phyloP scores from a whole-genome alignment of 2,329 filamentous ascomycete genomes.

The Colletotrichum sojae region DNA sequence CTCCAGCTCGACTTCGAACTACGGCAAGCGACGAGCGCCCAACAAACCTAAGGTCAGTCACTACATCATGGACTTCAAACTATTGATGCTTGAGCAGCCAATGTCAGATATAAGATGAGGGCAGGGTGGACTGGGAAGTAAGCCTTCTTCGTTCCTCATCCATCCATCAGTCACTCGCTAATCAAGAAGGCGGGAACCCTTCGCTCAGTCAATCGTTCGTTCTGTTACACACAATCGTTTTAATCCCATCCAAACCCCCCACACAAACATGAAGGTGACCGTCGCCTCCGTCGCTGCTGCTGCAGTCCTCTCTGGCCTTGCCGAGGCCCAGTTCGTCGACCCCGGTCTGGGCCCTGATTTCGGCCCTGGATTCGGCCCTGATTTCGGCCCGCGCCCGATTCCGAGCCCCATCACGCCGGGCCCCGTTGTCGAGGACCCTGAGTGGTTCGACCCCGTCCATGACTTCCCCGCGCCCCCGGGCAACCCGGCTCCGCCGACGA shows the following conservation, averaged over 20 bases:
- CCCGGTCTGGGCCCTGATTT: too few species aligned
- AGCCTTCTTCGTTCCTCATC: constrained; percentile 21
- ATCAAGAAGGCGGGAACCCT: constrained; percentile 33
- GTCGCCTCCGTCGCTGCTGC: constrained; percentile 13
- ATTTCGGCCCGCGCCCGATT: background rate
- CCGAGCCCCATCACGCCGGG: too few species aligned
- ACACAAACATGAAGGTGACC: constrained; percentile 33
- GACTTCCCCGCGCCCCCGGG: constrained; percentile 25
- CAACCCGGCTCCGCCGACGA: too few species aligned
- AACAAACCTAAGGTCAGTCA: background rate
- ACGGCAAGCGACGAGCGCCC: background rate
- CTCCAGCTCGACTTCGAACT: background rate
- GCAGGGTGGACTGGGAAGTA: background rate
- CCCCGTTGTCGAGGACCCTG: background rate
- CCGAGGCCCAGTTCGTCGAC: constrained; percentile 9
- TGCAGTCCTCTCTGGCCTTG: constrained; percentile 35
- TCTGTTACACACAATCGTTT: constrained; percentile 16
- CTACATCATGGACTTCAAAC: background rate
- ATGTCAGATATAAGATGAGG: background rate
- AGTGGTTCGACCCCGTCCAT: background rate
- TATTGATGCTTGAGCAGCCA: background rate
- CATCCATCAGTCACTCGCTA: constrained; percentile 36
- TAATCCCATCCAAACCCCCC: background rate
- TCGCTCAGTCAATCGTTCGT: constrained; percentile 36
- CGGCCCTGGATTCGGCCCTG: background rate